phyloP scores from a whole-genome alignment of 352 stramenopile species.

The Pythium insidiosum region DNA sequence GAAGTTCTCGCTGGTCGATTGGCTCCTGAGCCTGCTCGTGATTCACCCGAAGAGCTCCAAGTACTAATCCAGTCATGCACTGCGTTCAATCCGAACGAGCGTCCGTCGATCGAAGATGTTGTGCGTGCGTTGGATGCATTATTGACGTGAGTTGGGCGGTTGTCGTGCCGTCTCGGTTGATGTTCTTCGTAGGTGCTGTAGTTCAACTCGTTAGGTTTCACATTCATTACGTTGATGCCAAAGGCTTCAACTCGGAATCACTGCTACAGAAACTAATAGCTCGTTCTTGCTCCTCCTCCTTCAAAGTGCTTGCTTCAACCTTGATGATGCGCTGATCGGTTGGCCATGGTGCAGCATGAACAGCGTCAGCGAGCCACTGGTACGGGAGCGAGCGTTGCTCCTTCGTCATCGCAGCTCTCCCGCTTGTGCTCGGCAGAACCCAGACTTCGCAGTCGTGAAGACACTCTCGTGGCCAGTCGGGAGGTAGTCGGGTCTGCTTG shows the following conservation, averaged over 20 bases:
- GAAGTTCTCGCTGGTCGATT: constrained; percentile 36
- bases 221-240: too few species aligned
- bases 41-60: constrained; percentile 37
- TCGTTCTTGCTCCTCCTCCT: too few species aligned
- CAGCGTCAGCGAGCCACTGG: constrained; percentile 45
- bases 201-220: too few species aligned
- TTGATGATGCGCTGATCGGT: too few species aligned
- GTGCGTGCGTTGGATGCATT: constrained; percentile 14
- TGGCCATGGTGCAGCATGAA: constrained; percentile 58
- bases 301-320: too few species aligned
- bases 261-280: too few species aligned
- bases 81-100: constrained; percentile 33
- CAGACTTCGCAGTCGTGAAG: constrained; percentile 59
- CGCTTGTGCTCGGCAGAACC: constrained; percentile 80
- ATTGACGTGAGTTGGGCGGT: neutral
- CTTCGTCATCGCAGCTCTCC: constrained; percentile 73
- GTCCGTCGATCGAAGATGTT: constrained; percentile 33
- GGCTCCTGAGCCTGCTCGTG: constrained; percentile 26
- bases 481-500: constrained; percentile 44
- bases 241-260: too few species aligned
- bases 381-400: constrained; percentile 61
- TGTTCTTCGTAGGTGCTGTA: neutral
- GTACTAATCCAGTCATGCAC: constrained; percentile 33
- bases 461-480: constrained; percentile 59
- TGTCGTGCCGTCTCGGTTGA: neutral